phyloP scores from a whole-genome alignment of 108 stramenopile species.

The Cyclostephanos tholiformis region DNA sequence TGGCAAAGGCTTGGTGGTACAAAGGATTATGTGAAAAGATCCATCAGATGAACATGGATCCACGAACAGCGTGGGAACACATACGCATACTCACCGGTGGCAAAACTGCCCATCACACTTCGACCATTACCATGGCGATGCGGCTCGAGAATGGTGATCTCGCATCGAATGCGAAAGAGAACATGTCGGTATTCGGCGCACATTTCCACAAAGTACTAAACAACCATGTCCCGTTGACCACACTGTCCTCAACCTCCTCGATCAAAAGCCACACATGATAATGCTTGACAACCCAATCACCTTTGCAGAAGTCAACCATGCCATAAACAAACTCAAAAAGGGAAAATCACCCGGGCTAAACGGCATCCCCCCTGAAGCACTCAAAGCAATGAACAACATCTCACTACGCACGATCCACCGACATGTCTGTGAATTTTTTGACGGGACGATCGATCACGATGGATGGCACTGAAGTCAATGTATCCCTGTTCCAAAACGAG shows the following conservation, averaged over 20 bases:
- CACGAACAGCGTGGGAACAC: too few species aligned
- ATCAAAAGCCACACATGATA: background rate
- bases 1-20: too few species aligned
- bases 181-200: background rate
- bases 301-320: background rate
- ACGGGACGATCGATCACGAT: conserved; percentile 1
- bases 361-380: conserved; percentile 14
- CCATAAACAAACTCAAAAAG: conserved; percentile 2
- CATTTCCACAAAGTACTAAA: background rate
- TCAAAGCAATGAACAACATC: conserved; percentile 15
- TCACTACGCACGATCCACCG: background rate
- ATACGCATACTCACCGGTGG: too few species aligned
- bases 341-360: conserved; percentile 14
- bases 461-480: background rate
- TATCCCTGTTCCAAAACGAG: background rate
- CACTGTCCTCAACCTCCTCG: background rate
- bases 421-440: background rate
- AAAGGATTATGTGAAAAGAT: too few species aligned
- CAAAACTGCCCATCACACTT: too few species aligned
- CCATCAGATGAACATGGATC: too few species aligned
- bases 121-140: too few species aligned
- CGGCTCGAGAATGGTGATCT: background rate
- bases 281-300: background rate
- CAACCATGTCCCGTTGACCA: background rate
- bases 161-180: background rate